Evolutionary conservation across 2,329 filamentous ascomycete species (phyloP).

Genomic region (Alternaria panax): DNA sequence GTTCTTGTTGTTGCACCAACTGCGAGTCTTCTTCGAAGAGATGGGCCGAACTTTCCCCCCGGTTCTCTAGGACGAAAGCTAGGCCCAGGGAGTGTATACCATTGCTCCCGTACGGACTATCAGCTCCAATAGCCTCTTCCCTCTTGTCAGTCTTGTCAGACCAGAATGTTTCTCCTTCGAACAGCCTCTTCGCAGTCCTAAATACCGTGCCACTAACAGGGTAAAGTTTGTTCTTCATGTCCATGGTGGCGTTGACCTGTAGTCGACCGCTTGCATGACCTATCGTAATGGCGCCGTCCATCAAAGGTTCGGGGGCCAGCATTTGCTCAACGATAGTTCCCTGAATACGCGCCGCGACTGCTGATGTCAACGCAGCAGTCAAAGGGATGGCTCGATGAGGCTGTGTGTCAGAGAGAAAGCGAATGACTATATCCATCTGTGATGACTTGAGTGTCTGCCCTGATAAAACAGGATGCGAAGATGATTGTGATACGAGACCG

Average conservation of each 20-base stretch:
- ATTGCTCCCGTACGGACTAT: slow-evolving; percentile 7
- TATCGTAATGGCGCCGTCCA: slow-evolving; percentile 46
- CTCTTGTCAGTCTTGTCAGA: slow-evolving; percentile 12
- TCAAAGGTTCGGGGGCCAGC: slow-evolving; percentile 34
- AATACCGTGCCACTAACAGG: slow-evolving; percentile 44
- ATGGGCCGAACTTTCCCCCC: slow-evolving; percentile 18
- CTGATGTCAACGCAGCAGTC: slow-evolving; percentile 54
- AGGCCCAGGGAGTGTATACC: slow-evolving; percentile 32
- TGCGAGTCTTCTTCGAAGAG: slow-evolving; percentile 13
- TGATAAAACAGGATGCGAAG: slow-evolving; percentile 50
- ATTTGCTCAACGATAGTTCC: slow-evolving; percentile 48
- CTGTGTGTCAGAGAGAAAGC: slow-evolving; percentile 55
- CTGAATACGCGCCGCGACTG: slow-evolving; percentile 49
- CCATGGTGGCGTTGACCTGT: slow-evolving; percentile 47
- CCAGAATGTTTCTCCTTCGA: slow-evolving; percentile 45
- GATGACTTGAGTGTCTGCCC: slow-evolving; percentile 45
- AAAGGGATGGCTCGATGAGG: slow-evolving; percentile 55
- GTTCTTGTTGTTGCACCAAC: not conserved
- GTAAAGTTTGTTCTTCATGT: slow-evolving; percentile 28
- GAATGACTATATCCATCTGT: slow-evolving; percentile 51
- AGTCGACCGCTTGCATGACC: slow-evolving; percentile 50
- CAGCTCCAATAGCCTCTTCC: not conserved
- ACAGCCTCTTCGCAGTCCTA: slow-evolving; percentile 48
- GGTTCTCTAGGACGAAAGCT: slow-evolving; percentile 26
- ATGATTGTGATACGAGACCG: slow-evolving; percentile 59